Percentiles rank a stretch among this genome's conserved stretches.
Conservation (phyloP, 2,329 filamentous ascomycete species). For the Endothia cerciana region DNA sequence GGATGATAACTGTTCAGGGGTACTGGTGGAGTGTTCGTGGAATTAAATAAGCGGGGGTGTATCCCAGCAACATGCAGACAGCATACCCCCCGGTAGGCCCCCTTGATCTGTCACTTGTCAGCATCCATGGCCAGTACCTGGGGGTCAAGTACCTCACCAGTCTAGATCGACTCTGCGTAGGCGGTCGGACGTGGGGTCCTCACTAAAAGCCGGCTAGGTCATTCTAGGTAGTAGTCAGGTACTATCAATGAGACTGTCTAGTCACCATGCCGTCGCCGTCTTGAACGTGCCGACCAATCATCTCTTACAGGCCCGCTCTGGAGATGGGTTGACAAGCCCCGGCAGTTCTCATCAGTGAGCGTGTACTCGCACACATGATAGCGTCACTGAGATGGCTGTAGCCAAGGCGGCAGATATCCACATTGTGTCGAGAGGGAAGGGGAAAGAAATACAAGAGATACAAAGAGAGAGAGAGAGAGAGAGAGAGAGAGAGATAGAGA, state of each 20-base stretch:
- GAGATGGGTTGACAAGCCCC: not conserved
- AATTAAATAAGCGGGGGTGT: not conserved
- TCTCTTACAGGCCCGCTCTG: too few species aligned
- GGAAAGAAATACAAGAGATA: too few species aligned
- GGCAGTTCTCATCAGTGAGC: not conserved
- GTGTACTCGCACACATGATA: not conserved
- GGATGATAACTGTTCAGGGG: constrained; percentile 16
- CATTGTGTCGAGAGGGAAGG: not conserved
- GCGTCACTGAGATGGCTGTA: not conserved
- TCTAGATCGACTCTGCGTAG: not conserved
- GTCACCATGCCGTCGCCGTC: not conserved
- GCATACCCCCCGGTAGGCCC: not conserved
- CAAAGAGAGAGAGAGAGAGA: not conserved
- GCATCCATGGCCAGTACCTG: constrained; percentile 8
- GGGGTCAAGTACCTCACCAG: not conserved
- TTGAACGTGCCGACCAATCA: not conserved
- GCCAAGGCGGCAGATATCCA: not conserved
- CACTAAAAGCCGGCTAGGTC: not conserved
- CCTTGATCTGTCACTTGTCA: constrained; percentile 9
- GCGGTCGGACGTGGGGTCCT: not conserved
- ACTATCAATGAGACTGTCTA: too few species aligned
- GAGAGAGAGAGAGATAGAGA: not conserved
- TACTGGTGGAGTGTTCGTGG: constrained; percentile 9
- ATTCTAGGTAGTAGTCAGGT: not conserved
- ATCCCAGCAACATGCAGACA: not conserved